These are phyloP conservation scores for Acarospora socialis DNA, from an alignment of 2,329 filamentous ascomycete genomes.

Conservation along the genomic window DNA sequence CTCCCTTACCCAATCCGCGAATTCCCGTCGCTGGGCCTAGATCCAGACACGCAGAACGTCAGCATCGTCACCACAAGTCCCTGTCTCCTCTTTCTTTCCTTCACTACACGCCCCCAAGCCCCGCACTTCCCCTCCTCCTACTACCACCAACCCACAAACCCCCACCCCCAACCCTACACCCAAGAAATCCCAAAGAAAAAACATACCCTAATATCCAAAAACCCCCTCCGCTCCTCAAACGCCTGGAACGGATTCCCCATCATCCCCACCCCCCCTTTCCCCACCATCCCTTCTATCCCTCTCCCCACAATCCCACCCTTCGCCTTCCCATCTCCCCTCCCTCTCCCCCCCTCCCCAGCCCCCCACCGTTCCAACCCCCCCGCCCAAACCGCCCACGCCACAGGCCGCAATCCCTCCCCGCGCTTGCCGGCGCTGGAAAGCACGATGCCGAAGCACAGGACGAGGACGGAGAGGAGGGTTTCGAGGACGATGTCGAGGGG, in stretches of 20 bases:
- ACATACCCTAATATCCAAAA: constrained; percentile 68
- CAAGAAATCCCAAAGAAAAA: constrained; percentile 3
- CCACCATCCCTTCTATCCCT: too few species aligned
- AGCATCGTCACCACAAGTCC: constrained; percentile 12
- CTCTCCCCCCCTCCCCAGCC: too few species aligned
- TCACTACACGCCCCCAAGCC: too few species aligned
- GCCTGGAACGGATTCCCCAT: constrained; percentile 69
- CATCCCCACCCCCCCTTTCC: constrained; percentile 55
- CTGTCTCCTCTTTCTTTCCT: not conserved
- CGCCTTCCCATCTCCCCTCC: constrained; percentile 56
- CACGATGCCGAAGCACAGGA: constrained; percentile 74
- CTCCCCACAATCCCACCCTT: too few species aligned
- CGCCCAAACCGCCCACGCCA: too few species aligned
- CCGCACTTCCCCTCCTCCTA: constrained; percentile 1
- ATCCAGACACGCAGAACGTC: constrained; percentile 4
- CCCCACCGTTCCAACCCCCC: too few species aligned
- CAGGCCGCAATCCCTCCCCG: too few species aligned
- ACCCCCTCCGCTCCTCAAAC: constrained; percentile 67
- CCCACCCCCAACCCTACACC: constrained; percentile 1
- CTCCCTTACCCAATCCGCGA: constrained; percentile 53
- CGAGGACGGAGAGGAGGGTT: constrained; percentile 60
- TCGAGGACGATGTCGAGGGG: constrained; percentile 80
- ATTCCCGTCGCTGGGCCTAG: constrained; percentile 53
- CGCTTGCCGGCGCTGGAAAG: too few species aligned
- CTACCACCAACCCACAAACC: not conserved